Percentiles rank a stretch among this genome's conserved stretches.
Evolutionary conservation across 345 rosid species (phyloP).

Genomic region (Dimocarpus longan): DNA sequence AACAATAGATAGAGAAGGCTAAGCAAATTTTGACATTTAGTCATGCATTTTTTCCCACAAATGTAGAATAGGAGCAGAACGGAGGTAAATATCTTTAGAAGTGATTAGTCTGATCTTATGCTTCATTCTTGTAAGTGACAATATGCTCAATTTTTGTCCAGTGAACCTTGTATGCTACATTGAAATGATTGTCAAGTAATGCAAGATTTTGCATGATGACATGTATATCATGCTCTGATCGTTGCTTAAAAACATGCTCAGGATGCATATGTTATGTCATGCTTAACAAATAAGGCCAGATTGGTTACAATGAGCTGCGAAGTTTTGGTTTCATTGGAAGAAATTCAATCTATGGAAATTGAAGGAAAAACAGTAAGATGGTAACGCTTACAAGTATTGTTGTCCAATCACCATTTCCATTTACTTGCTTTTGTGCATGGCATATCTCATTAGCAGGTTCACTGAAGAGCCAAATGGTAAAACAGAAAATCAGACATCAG

Average conservation of each 20-base stretch:
- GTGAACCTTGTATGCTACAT: background rate
- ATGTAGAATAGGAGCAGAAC: no score
- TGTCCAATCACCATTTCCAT: slow-evolving; percentile 60
- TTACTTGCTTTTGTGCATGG: slow-evolving; percentile 43
- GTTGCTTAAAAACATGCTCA: background rate
- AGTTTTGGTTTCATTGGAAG: background rate
- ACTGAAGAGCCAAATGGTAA: slow-evolving; percentile 43
- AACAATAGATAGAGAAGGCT: background rate
- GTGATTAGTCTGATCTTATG: background rate
- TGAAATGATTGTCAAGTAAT: background rate
- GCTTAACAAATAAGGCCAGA: background rate
- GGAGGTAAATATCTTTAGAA: no score
- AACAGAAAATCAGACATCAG: slow-evolving; percentile 9
- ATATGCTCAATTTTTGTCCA: background rate
- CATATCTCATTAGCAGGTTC: slow-evolving; percentile 69
- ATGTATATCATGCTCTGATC: background rate
- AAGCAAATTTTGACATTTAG: background rate
- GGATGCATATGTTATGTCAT: background rate
- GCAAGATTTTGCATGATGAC: background rate
- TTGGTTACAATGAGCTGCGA: background rate
- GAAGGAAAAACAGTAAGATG: background rate
- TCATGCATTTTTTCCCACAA: no score
- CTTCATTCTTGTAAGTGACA: background rate
- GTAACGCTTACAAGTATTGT: slow-evolving; percentile 62
- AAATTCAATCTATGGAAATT: background rate